Evolutionary conservation across 2,329 filamentous ascomycete genomes (phyloP), one percentile per base, ranked within the genome.

Genomic region (Alternaria solani): DNA sequence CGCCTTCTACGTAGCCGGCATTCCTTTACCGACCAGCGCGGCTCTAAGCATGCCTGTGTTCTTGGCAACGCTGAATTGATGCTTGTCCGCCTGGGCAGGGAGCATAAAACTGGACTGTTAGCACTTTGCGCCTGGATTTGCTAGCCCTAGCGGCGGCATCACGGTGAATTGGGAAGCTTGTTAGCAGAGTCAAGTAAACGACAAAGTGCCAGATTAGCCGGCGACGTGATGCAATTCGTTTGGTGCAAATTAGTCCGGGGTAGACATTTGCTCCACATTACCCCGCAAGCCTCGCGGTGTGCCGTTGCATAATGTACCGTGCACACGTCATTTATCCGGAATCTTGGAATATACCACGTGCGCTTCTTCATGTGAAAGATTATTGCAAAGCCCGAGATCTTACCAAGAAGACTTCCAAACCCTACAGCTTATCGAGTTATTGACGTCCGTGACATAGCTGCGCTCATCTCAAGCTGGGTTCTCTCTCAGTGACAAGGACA

Each of bases 401-500:
- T 4, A 4, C 32, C 16, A 8, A 26, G 14, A 36, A 25, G n/a
- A 18, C 7, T 8, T 20, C 1, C n/a, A 20, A 11, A 25, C 18
- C 25, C 7, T 48, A 30, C 4, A 14, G 16, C n/a, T 23, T 14
- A 16, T 34, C 12, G 14, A 30, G 23, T 25, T 20, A 49, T 25
- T 26, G 5, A n/a, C 20, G 23, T 26, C 46, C 3, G 20, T 36
- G 30, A 49, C 8, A 25, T 3, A 25, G 32, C 14, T 34, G 20
- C 20, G 11, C 16, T 20, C 7, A 42, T 3, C 5, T 20, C 16
- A 20, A 9, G 7, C 16, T 28, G n/a, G 11, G 3, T 11, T 43
- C 18, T 14, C 70, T 64, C 16, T 67, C 63, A 1, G 63, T 68
- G 16, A 69, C 61, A 7, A 63, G 34, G 11, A 73, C 64, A 73